A percentile compares a stretch with the other conserved stretches of the same genome.
Evolutionary conservation across 257 asterid species (phyloP).

Genomic region (Gentiana macrophylla): DNA sequence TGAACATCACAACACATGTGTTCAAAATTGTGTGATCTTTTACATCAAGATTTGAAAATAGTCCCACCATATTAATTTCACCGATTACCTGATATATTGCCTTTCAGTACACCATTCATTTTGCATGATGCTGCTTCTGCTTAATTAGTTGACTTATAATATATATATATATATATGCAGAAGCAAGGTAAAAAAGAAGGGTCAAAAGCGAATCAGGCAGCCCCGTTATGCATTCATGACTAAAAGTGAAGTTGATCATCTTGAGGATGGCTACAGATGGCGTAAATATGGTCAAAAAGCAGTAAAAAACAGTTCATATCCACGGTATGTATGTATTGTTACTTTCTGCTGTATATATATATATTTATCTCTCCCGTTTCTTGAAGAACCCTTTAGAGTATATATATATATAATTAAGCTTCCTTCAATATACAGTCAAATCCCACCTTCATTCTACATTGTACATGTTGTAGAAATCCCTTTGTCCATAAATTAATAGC

Average conservation of each 20-base stretch:
- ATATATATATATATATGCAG: conserved; percentile 29
- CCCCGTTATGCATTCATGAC: conserved; percentile 79
- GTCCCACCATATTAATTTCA: background rate
- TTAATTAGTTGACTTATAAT: background rate
- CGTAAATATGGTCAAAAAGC: conserved; percentile 88
- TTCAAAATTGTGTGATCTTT: too few species aligned
- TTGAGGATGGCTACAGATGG: conserved; percentile 93
- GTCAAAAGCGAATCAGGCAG: conserved; percentile 51
- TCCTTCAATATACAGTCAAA: too few species aligned
- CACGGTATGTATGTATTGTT: conserved; percentile 30
- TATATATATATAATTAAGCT: too few species aligned
- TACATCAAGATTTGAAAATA: too few species aligned
- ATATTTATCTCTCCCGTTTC: too few species aligned
- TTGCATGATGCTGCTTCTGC: background rate
- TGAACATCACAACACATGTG: too few species aligned
- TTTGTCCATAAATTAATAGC: too few species aligned
- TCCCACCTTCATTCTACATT: too few species aligned
- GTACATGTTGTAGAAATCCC: too few species aligned
- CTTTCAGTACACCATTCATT: background rate
- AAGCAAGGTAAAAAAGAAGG: conserved; percentile 57
- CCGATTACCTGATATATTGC: too few species aligned
- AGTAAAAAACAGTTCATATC: conserved; percentile 72
- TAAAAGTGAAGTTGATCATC: conserved; percentile 78
- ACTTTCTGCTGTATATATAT: too few species aligned
- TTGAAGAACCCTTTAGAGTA: too few species aligned